Evolutionary conservation across 2,329 filamentous ascomycete genomes (phyloP).

Genomic region (Neonectria punicea): DNA sequence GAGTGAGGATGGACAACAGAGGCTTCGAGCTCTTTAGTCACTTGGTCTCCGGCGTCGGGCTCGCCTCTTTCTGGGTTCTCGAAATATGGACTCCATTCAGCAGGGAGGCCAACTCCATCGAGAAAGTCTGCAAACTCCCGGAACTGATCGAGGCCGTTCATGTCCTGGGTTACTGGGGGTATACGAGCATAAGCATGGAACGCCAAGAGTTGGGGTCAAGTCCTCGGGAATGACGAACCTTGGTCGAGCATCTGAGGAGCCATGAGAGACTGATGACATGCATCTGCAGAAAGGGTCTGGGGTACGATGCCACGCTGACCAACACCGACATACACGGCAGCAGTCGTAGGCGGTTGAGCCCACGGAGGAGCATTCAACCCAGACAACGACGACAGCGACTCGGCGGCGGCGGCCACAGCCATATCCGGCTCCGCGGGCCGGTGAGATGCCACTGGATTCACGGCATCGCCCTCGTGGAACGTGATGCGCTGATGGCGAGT

Average conservation of each 20-base stretch:
- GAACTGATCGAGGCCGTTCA: conserved; percentile 47
- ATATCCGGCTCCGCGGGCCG: conserved; percentile 36
- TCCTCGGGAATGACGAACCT: conserved; percentile 42
- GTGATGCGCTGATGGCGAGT: conserved; percentile 56
- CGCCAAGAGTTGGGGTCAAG: neutral
- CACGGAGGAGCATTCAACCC: conserved; percentile 18
- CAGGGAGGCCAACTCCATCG: conserved; percentile 50
- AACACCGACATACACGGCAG: neutral
- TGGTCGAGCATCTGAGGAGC: conserved; percentile 38
- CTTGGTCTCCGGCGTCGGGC: conserved; percentile 21
- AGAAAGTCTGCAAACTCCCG: conserved; percentile 52
- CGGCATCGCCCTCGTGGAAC: conserved; percentile 45
- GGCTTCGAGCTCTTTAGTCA: conserved; percentile 30
- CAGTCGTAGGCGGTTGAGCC: conserved; percentile 6
- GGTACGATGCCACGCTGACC: conserved; percentile 29
- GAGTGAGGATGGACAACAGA: conserved; percentile 9
- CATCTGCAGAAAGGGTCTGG: conserved; percentile 7
- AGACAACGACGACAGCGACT: conserved; percentile 8
- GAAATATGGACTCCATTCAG: conserved; percentile 53
- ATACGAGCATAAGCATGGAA: neutral
- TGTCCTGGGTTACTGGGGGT: conserved; percentile 4
- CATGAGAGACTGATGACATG: conserved; percentile 20
- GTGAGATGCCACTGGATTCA: conserved; percentile 28
- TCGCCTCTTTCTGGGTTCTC: conserved; percentile 35
- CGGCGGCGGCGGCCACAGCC: conserved; percentile 7